phyloP scores from a whole-genome alignment of 345 rosid genomes.

The Cardiospermum halicacabum region DNA sequence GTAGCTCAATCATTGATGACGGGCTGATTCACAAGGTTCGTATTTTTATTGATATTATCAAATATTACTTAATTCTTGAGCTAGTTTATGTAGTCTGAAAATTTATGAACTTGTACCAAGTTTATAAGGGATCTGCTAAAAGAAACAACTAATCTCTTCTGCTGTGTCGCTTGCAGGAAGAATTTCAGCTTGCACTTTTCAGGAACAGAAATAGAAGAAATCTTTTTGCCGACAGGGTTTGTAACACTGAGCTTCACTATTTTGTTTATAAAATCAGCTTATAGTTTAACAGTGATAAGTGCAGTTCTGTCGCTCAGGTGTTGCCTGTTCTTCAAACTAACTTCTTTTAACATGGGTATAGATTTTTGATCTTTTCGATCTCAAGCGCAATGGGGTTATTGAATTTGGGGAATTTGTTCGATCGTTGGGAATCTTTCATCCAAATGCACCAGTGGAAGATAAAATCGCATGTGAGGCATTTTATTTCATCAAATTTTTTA shows the following conservation, averaged over 20 bases:
- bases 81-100: neutral
- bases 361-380: slow-evolving; percentile 83
- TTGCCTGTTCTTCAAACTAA: slow-evolving; percentile 6
- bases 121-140: neutral
- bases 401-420: slow-evolving; percentile 91
- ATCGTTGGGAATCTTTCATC: slow-evolving; percentile 81
- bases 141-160: neutral
- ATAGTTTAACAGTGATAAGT: neutral
- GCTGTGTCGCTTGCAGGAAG: slow-evolving; percentile 51
- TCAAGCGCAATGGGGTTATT: slow-evolving; percentile 86
- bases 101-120: neutral
- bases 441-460: slow-evolving; percentile 58
- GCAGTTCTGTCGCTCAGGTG: neutral
- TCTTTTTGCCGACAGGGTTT: slow-evolving; percentile 89
- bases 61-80: neutral
- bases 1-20: slow-evolving; percentile 75
- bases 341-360: slow-evolving; percentile 13
- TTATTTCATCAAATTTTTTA: neutral
- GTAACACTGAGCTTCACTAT: neutral
- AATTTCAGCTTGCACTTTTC: slow-evolving; percentile 87
- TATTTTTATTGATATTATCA: neutral
- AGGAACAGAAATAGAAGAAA: slow-evolving; percentile 64
- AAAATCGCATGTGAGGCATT: slow-evolving; percentile 61
- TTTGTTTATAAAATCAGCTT: neutral
- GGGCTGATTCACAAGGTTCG: slow-evolving; percentile 90